Evolutionary conservation across 1,284 basidiomycete species (phyloP).

Genomic region (Somion occarium): DNA sequence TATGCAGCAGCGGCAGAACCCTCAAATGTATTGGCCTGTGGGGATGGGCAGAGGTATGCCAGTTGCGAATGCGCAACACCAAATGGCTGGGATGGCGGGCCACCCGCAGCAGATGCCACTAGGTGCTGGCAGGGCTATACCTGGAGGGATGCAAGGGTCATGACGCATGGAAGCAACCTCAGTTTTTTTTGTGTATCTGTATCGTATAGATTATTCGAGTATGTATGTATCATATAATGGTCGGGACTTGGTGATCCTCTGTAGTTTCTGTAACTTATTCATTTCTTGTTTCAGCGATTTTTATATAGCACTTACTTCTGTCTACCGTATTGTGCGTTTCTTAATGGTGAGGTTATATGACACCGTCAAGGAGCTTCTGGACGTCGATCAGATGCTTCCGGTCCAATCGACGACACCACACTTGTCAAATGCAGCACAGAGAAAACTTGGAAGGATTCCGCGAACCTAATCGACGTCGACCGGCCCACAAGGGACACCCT

Average conservation of each 20-base stretch:
- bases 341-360: too few relatives aligned
- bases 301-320: neutral
- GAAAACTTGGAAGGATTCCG: too few relatives aligned
- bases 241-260: neutral
- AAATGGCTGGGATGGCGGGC: conserved; percentile 22
- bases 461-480: neutral
- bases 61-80: conserved; percentile 24
- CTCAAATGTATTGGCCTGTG: conserved; percentile 16
- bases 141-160: conserved; percentile 31
- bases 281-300: neutral
- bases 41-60: conserved; percentile 26
- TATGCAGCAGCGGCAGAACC: conserved; percentile 11
- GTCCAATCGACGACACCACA: neutral
- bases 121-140: conserved; percentile 23
- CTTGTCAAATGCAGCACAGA: neutral
- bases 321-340: too few relatives aligned
- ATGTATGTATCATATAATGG: conserved; percentile 8
- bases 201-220: conserved; percentile 4
- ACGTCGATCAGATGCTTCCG: neutral
- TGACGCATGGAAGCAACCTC: conserved; percentile 11
- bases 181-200: conserved; percentile 6
- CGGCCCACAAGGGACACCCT: neutral
- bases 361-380: neutral
- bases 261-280: conserved; percentile 2
- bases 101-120: conserved; percentile 30